phyloP scores from a whole-genome alignment of 805 yeast species.

The Debaryomyces hansenii region DNA sequence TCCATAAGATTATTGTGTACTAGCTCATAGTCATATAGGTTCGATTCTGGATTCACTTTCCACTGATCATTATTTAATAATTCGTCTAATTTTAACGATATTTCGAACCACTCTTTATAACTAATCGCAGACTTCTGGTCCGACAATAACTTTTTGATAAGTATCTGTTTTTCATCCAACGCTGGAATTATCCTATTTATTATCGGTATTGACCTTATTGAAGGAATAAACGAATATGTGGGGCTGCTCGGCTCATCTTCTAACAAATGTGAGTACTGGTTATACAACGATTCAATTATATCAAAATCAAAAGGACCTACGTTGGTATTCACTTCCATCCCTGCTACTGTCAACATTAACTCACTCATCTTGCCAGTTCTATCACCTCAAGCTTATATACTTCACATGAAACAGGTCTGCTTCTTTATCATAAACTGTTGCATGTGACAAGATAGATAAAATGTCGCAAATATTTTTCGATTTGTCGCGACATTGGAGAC shows the following conservation, averaged over 20 bases:
- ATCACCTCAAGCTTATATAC: no score
- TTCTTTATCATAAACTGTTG: no score
- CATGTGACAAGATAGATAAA: background rate
- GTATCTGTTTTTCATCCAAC: constrained; percentile 19
- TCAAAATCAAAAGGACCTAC: constrained; percentile 1
- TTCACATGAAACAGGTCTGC: no score
- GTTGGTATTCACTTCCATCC: background rate
- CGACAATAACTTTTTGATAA: constrained; percentile 22
- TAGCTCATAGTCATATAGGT: constrained; percentile 71
- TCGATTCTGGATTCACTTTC: constrained; percentile 63
- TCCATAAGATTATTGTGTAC: constrained; percentile 53
- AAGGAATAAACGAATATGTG: background rate
- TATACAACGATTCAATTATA: constrained; percentile 7
- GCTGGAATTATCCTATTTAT: constrained; percentile 18
- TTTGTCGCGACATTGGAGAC: background rate
- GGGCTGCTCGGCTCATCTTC: constrained; percentile 1
- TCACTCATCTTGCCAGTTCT: background rate
- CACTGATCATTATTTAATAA: constrained; percentile 65
- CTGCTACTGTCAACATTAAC: background rate
- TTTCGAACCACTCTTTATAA: constrained; percentile 66
- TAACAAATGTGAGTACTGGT: constrained; percentile 5
- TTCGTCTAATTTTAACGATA: constrained; percentile 63
- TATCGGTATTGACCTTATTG: constrained; percentile 17
- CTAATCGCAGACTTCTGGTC: constrained; percentile 37
- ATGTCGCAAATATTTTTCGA: background rate